phyloP scores from a whole-genome alignment of 2,329 filamentous ascomycete species.

The Calonectria pseudoreteaudii region DNA sequence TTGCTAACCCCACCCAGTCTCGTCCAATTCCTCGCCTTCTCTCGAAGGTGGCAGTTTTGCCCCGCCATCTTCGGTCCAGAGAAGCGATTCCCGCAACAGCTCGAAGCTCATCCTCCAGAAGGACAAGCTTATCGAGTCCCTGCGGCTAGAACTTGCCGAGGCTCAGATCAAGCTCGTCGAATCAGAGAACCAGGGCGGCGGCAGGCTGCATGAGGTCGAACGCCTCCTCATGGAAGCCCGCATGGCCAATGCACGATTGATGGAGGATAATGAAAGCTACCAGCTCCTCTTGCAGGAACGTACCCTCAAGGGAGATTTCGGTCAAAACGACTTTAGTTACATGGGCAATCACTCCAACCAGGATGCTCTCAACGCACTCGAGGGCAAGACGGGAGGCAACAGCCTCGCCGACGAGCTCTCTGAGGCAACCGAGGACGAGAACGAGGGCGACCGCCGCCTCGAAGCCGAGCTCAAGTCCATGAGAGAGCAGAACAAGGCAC shows the following conservation, averaged over 20 bases:
- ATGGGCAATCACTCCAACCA: constrained; percentile 69
- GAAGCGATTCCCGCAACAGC: constrained; percentile 89
- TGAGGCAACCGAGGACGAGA: constrained; percentile 71
- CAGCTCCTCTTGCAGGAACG: constrained; percentile 94
- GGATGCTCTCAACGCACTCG: constrained; percentile 73
- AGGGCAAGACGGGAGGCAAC: constrained; percentile 64
- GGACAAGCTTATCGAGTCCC: constrained; percentile 93
- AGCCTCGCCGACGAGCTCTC: constrained; percentile 91
- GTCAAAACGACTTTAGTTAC: constrained; percentile 83
- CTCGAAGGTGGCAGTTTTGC: constrained; percentile 85
- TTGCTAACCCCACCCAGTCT: constrained; percentile 36
- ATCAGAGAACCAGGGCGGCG: constrained; percentile 91
- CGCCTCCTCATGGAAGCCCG: constrained; percentile 89
- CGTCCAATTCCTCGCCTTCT: constrained; percentile 71
- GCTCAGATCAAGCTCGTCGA: constrained; percentile 96
- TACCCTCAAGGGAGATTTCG: constrained; percentile 94
- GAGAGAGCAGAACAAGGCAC: constrained; percentile 95
- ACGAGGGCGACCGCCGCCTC: constrained; percentile 72
- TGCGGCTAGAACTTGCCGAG: constrained; percentile 92
- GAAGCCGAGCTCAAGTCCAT: constrained; percentile 83
- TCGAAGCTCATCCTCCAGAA: constrained; percentile 94
- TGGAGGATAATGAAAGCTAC: constrained; percentile 99
- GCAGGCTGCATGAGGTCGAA: constrained; percentile 89
- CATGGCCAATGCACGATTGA: constrained; percentile 93
- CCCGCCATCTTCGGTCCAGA: constrained; percentile 83